Conservation (phyloP, 2,329 filamentous ascomycete species). For the Colletotrichum cuscutae region DNA sequence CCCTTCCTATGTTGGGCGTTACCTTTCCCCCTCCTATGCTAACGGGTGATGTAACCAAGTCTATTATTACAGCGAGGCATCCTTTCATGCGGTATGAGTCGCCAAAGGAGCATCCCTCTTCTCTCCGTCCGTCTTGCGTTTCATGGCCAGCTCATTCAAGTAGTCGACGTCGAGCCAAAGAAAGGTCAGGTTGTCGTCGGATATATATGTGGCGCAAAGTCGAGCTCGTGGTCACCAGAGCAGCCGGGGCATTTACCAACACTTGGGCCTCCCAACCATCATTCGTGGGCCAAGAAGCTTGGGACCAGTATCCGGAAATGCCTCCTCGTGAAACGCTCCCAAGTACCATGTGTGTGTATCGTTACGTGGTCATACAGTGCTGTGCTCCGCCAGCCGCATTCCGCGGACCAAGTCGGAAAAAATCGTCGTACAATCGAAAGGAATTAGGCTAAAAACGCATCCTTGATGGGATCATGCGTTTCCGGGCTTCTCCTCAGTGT, state of each 20-base stretch:
- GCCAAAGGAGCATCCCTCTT: constrained; percentile 28
- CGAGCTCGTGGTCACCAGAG: constrained; percentile 16
- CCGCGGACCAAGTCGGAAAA: constrained; percentile 32
- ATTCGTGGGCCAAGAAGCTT: constrained; percentile 21
- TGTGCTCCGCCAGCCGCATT: constrained; percentile 34
- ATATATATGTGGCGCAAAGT: constrained; percentile 27
- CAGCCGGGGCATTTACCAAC: constrained; percentile 12
- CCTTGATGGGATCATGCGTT: constrained; percentile 63
- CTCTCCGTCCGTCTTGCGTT: constrained; percentile 18
- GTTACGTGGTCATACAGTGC: constrained; percentile 35
- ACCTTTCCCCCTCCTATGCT: constrained; percentile 23
- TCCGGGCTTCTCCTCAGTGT: constrained; percentile 93
- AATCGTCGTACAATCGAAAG: constrained; percentile 34
- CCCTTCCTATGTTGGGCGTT: constrained; percentile 14
- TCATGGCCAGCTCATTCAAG: constrained; percentile 10
- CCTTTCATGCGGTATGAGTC: constrained; percentile 32
- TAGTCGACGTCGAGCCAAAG: constrained; percentile 5
- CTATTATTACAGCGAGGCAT: constrained; percentile 43
- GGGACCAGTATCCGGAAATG: constrained; percentile 23
- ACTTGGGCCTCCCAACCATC: constrained; percentile 5
- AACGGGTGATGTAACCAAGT: constrained; percentile 42
- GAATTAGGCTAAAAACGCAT: constrained; percentile 16
- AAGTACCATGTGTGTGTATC: constrained; percentile 29
- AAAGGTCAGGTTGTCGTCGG: constrained; percentile 8
- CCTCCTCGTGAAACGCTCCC: constrained; percentile 28